Percentiles rank a stretch among this genome's conserved stretches.
phyloP scores from a whole-genome alignment of 768 basidiomycete species.

The Lentinula edodes region DNA sequence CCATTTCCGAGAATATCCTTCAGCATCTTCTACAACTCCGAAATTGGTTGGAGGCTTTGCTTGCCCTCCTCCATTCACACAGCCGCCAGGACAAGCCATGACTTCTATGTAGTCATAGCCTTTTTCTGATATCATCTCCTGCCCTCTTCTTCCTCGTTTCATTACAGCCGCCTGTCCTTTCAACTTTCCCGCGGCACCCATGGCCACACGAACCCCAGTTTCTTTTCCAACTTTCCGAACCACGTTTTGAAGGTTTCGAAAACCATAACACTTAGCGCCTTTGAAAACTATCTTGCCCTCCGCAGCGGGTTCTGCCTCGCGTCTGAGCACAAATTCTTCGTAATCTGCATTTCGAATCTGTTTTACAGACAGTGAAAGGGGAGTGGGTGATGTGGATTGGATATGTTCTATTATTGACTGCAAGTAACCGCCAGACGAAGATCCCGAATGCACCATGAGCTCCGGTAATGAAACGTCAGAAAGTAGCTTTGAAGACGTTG shows the following conservation, averaged over 20 bases:
- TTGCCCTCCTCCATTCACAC: constrained; percentile 97
- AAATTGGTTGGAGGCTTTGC: constrained; percentile 31
- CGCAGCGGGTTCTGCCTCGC: constrained; percentile 20
- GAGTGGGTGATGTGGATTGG: constrained; percentile 31
- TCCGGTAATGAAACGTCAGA: constrained; percentile 49
- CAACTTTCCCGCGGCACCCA: constrained; percentile 58
- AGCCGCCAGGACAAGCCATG: constrained; percentile 98
- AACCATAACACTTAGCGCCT: constrained; percentile 95
- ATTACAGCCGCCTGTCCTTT: constrained; percentile 18
- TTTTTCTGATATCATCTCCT: constrained; percentile 30
- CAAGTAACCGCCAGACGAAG: constrained; percentile 91
- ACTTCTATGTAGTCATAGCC: constrained; percentile 92
- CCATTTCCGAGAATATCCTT: constrained; percentile 64
- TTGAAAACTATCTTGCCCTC: constrained; percentile 72
- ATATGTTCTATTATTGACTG: constrained; percentile 67
- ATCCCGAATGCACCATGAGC: constrained; percentile 72
- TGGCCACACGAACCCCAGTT: constrained; percentile 64
- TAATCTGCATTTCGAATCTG: constrained; percentile 71
- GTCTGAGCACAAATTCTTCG: constrained; percentile 62
- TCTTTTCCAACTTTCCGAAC: constrained; percentile 91
- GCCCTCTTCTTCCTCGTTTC: constrained; percentile 24
- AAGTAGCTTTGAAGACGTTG: constrained; percentile 10
- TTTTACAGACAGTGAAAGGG: constrained; percentile 47
- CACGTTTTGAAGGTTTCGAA: constrained; percentile 94
- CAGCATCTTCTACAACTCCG: constrained; percentile 38